phyloP scores from a whole-genome alignment of 306 rosid species.

The Quercus variabilis region DNA sequence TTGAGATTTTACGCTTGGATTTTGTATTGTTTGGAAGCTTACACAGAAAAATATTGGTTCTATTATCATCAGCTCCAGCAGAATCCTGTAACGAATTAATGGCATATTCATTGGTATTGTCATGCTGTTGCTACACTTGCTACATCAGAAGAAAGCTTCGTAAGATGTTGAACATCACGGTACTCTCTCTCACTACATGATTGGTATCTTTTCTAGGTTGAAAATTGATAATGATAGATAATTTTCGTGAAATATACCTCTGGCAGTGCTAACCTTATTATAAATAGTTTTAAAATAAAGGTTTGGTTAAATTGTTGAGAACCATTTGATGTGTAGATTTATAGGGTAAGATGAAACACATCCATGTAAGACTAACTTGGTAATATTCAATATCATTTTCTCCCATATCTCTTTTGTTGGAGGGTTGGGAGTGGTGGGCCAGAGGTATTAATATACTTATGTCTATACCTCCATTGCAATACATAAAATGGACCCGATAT shows the following conservation, averaged over 20 bases:
- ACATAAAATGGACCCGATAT: background rate
- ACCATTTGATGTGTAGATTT: background rate
- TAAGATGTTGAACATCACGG: constrained; percentile 81
- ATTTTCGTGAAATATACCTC: background rate
- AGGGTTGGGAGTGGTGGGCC: background rate
- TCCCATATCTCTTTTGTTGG: background rate
- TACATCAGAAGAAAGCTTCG: constrained; percentile 92
- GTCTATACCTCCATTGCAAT: no score
- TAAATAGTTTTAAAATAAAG: background rate
- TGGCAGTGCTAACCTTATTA: background rate
- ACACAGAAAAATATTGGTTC: background rate
- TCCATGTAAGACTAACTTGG: background rate
- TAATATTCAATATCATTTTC: background rate
- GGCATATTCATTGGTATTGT: constrained; percentile 87
- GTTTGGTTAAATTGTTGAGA: background rate
- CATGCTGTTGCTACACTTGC: constrained; percentile 97
- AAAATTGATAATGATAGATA: background rate
- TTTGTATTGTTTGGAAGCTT: background rate
- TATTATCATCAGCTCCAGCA: constrained; percentile 54
- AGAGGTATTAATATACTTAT: background rate
- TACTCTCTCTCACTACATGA: constrained; percentile 27
- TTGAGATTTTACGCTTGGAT: background rate
- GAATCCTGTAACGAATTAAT: constrained; percentile 93
- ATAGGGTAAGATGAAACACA: background rate
- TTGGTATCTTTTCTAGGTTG: background rate